Base-by-base conservation (phyloP, 208 protist species). In the Polymyxa betae region DNA sequence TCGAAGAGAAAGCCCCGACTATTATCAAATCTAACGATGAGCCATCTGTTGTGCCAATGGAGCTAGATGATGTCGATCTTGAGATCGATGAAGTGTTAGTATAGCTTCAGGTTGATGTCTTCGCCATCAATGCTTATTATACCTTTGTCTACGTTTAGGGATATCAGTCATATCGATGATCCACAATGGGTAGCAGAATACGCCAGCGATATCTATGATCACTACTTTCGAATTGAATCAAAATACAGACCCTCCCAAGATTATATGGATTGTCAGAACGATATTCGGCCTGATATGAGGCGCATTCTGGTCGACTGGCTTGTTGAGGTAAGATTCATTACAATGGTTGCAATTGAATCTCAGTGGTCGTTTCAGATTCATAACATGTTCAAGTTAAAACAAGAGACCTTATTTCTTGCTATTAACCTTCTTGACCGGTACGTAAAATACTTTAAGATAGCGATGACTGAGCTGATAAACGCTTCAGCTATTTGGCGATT, bases 301-400 rank as follows among this genome's bases (percentile, higher is more conserved):
- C 95, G 97, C 88, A 98, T 99, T 91, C 94, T 99, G 29, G 95
- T 99, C 29, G 98, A 99, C 94, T 99, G 98, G 98, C 96, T 99
- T 88, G 95, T 99, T 72, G 98, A 98, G 88, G 98, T 60, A 5
- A 60, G 49, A n/a, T 99, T 16, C 96, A 98, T 90, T 93, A 98
- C 60, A 98, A 98, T 24, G 12, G 49, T 60, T 60, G 12, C 49
- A 60, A 60, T 60, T 60, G 5, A 60, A 60, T 60, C n/a, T n/a
- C n/a, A n/a, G n/a, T n/a, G n/a, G n/a, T 24, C 5, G 5, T 24
- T 29, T 60, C 49, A 60, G 49, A 24, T 91, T 41, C 90, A 91
- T 45, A 88, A 88, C 46, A 88, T 89, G 95, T 99, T 98, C 94
- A 97, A 98, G 93, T 95, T 98, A 66, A 93, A 96, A 45, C 93